Evolutionary conservation across 2,329 filamentous ascomycete genomes (phyloP), one percentile per base, ranked within the genome.

Genomic region (Fonsecaea monophora): DNA sequence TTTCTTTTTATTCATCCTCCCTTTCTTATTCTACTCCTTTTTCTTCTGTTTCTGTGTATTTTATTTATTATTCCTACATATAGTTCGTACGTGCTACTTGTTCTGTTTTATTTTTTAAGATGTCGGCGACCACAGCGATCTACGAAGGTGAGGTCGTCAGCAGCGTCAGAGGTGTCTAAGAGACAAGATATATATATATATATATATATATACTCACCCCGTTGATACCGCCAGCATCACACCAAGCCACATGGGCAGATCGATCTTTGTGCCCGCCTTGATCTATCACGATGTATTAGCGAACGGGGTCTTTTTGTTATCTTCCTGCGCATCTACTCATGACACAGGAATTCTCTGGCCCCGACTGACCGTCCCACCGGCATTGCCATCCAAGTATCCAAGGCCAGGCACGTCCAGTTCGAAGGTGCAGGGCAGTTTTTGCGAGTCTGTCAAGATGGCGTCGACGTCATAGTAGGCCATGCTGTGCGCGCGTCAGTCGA

Each of bases 381-480:
- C 86, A 75, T 92, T 94, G 75, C 93, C 93, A 80, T 96, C 93
- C 67, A 99, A 85, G 77, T 96, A 92, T 72, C 94, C 94, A 54
- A 98, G 87, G 64, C 91, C 89, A 21, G 93, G 90, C 37, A 97
- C 89, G 67, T 94, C 91, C 75, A 97, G 87, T 76, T 97, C 91
- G 80, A 98, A 97, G 60, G 91, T 96, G 82, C 94, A 97, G 48
- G 95, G 94, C 37, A 97, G 87, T 91, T 97, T 98, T 89, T 97
- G 92, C 4, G 79, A 78, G 71, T 82, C 80, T 1, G 81, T 82
- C 64, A 82, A 69, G 45, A 82, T 82, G 12, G 80, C 80, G 67
- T 82, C 80, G 60, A 82, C 77, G 70, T 82, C 80, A 73, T 82
- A 82, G 71, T 82, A 82, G 56, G 71, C 72, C 45, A 34, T 64